phyloP scores from a whole-genome alignment of 2,329 filamentous ascomycete species.

The Bipolaris oryzae region DNA sequence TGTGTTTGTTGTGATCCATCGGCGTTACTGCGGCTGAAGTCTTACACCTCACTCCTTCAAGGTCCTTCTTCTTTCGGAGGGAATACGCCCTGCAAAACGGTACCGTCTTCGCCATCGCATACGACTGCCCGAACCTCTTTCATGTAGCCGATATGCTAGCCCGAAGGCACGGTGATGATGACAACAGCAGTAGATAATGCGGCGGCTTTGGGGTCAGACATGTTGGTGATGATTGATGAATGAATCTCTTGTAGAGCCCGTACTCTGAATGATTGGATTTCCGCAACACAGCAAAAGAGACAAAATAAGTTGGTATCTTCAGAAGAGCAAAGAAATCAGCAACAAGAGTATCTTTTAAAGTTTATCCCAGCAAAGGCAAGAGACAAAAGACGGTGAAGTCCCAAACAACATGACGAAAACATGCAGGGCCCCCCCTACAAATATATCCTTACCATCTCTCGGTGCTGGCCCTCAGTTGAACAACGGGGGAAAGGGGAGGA shows the following conservation, averaged over 20 bases:
- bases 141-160: not conserved
- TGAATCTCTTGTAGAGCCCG: not conserved
- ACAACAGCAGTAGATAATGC: slow-evolving; percentile 26
- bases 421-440: not conserved
- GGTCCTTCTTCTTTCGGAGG: not conserved
- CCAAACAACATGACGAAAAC: not conserved
- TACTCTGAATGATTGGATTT: not conserved
- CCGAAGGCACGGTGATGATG: slow-evolving; percentile 23
- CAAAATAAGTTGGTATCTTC: not conserved
- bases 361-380: not conserved
- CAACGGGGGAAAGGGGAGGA: not conserved
- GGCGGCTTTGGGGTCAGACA: slow-evolving; percentile 25
- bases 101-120: not conserved
- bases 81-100: not conserved
- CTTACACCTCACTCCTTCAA: not conserved
- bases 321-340: not conserved
- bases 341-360: not conserved
- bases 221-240: not conserved
- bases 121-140: not conserved
- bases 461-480: too few relatives aligned
- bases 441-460: not conserved
- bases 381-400: not conserved
- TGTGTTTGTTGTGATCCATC: not conserved
- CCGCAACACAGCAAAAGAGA: not conserved
- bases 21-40: not conserved